Conservation (phyloP, 768 basidiomycete genomes). For the Candolleomyces aberdarensis region DNA sequence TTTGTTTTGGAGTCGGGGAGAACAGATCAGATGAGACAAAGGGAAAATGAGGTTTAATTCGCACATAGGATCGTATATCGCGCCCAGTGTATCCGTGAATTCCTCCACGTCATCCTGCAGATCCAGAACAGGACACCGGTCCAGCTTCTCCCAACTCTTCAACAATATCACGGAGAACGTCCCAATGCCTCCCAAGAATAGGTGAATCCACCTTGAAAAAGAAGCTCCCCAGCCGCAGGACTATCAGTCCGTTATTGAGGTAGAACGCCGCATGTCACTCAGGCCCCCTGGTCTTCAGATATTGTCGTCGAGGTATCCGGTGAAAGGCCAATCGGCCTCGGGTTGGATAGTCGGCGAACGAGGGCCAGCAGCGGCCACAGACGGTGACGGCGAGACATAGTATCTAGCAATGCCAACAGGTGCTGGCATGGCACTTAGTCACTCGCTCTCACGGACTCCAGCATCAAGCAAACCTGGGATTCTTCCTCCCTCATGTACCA, state of each 20-base stretch:
- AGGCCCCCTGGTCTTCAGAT: neutral
- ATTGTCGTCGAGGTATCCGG: neutral
- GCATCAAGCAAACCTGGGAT: no score
- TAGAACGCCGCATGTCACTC: conserved; percentile 33
- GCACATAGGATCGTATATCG: conserved; percentile 37
- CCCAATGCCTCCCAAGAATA: conserved; percentile 36
- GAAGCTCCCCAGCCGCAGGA: conserved; percentile 29
- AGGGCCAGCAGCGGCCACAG: no score
- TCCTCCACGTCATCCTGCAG: conserved; percentile 32
- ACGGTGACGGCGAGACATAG: no score
- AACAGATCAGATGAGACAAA: neutral
- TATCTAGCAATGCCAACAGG: no score
- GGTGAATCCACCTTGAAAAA: conserved; percentile 37
- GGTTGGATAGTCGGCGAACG: no score
- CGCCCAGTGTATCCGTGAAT: conserved; percentile 32
- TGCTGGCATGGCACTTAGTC: no score
- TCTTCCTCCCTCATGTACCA: no score
- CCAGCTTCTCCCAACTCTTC: conserved; percentile 25
- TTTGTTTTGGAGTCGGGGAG: conserved; percentile 22
- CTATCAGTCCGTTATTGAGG: conserved; percentile 37
- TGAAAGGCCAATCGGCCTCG: neutral
- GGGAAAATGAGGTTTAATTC: conserved; percentile 9
- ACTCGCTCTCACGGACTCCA: no score
- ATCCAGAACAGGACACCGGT: conserved; percentile 34
- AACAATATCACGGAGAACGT: conserved; percentile 38